Conservation (phyloP, 768 basidiomycete species). For the Lactarius vividus region DNA sequence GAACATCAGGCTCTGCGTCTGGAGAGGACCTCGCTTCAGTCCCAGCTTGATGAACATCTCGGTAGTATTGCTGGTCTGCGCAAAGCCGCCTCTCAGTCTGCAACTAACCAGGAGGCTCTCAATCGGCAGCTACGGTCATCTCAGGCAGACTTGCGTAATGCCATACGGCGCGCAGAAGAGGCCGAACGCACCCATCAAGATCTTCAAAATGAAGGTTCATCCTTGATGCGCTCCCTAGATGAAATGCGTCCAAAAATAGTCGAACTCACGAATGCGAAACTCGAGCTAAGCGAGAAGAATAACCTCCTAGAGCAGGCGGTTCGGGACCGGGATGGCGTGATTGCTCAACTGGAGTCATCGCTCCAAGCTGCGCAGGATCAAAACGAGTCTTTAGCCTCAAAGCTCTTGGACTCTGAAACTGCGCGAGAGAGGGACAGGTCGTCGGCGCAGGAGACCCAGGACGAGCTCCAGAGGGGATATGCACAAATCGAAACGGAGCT, state of each 20-base stretch:
- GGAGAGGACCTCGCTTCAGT: conserved; percentile 50
- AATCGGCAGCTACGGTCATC: conserved; percentile 56
- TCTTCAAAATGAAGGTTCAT: conserved; percentile 75
- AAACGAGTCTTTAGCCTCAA: conserved; percentile 45
- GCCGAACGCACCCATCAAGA: conserved; percentile 69
- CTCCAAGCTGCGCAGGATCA: conserved; percentile 55
- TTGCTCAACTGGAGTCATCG: conserved; percentile 58
- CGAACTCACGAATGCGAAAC: conserved; percentile 68
- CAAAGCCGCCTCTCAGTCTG: conserved; percentile 55
- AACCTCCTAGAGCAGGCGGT: conserved; percentile 54
- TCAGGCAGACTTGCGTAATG: conserved; percentile 64
- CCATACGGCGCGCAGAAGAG: conserved; percentile 67
- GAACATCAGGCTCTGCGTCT: conserved; percentile 49
- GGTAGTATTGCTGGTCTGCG: conserved; percentile 51
- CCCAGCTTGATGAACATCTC: conserved; percentile 46
- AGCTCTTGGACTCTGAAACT: conserved; percentile 44
- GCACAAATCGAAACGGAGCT: conserved; percentile 61
- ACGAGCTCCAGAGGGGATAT: conserved; percentile 63
- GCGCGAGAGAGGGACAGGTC: conserved; percentile 53
- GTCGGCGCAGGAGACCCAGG: conserved; percentile 47
- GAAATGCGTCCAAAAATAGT: conserved; percentile 86
- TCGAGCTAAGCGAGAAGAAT: conserved; percentile 65
- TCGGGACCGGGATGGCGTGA: conserved; percentile 53
- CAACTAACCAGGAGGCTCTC: conserved; percentile 50
- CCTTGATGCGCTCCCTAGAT: conserved; percentile 74